Percentiles rank a stretch among this genome's conserved stretches.
These are phyloP conservation scores for Hysterangium stoloniferum DNA, from an alignment of 768 basidiomycete species.

Conservation along the genomic window DNA sequence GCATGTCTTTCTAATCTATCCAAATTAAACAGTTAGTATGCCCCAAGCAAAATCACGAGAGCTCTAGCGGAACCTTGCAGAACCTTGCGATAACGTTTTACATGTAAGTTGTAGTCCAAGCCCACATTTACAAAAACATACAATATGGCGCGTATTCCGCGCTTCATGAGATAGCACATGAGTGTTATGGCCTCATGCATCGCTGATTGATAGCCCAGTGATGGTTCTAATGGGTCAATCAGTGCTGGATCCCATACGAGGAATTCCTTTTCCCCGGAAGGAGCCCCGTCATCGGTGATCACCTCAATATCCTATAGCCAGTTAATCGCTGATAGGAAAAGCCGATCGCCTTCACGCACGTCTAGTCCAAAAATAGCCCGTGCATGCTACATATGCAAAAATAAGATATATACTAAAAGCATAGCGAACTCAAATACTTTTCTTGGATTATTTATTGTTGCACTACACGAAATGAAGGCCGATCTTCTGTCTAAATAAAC, in stretches of 20 bases:
- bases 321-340: not conserved
- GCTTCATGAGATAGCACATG: conserved; percentile 77
- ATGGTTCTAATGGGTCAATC: conserved; percentile 45
- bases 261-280: conserved; percentile 72
- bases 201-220: conserved; percentile 48
- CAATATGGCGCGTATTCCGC: conserved; percentile 74
- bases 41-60: not conserved
- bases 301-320: conserved; percentile 45
- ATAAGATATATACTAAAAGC: not conserved
- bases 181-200: conserved; percentile 61
- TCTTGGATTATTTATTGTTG: conserved; percentile 72
- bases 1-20: conserved; percentile 70
- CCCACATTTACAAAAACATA: conserved; percentile 22
- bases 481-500: conserved; percentile 40
- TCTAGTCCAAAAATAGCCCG: conserved; percentile 62
- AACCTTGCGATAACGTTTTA: not conserved
- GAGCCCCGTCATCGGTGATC: conserved; percentile 75
- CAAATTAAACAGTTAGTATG: not conserved
- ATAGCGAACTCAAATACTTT: conserved; percentile 15
- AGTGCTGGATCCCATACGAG: conserved; percentile 68
- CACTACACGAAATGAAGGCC: conserved; percentile 79
- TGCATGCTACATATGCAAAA: conserved; percentile 49
- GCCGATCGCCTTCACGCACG: conserved; percentile 6
- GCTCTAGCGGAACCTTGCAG: not conserved
- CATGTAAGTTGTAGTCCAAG: not conserved